Conservation (phyloP, 345 rosid species). For the Isatis tinctoria region DNA sequence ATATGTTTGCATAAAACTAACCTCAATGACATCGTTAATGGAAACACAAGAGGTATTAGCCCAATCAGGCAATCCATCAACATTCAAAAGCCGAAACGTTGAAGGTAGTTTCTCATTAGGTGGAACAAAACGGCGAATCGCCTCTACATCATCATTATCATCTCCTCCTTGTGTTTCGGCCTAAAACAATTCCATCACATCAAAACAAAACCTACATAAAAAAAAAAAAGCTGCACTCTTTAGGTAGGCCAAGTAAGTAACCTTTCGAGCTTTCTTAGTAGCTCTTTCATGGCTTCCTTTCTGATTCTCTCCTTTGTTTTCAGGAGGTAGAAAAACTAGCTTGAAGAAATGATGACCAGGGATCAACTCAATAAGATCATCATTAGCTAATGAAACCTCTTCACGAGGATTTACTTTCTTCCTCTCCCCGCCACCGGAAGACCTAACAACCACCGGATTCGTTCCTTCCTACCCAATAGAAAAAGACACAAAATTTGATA, state of each 20-base stretch:
- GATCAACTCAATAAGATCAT: conserved; percentile 74
- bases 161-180: conserved; percentile 15
- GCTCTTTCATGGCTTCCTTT: conserved; percentile 31
- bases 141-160: conserved; percentile 35
- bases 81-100: conserved; percentile 67
- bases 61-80: conserved; percentile 77
- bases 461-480: conserved; percentile 54
- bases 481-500: background rate
- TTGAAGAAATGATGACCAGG: conserved; percentile 77
- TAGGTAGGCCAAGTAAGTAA: background rate
- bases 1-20: conserved; percentile 3
- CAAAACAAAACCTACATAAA: background rate
- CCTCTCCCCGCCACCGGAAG: conserved; percentile 49
- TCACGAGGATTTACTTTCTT: conserved; percentile 53
- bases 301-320: conserved; percentile 4
- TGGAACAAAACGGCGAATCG: conserved; percentile 47
- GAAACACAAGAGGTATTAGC: conserved; percentile 89
- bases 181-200: conserved; percentile 25
- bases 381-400: conserved; percentile 36
- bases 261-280: conserved; percentile 51
- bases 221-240: background rate
- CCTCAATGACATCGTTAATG: conserved; percentile 77
- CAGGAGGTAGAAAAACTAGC: conserved; percentile 35
- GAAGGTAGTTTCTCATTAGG: conserved; percentile 39
- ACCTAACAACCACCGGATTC: conserved; percentile 73